phyloP scores from a whole-genome alignment of 148 eudicot genomes.

The Spergularia bocconei region DNA sequence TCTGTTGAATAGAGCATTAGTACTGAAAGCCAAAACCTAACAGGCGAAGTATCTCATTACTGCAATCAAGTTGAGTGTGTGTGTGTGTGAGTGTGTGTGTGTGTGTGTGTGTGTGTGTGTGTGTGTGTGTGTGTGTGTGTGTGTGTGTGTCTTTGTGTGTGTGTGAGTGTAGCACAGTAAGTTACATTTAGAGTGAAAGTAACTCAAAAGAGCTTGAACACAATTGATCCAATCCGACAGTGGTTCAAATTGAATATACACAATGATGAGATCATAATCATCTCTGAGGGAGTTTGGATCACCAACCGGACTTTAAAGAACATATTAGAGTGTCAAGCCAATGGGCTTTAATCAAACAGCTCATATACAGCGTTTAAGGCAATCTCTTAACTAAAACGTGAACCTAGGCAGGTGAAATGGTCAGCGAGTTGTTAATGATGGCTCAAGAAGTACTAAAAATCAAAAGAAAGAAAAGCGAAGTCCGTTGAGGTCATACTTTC shows the following conservation, averaged over 20 bases:
- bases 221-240: background rate
- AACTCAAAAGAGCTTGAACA: background rate
- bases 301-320: background rate
- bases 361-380: background rate
- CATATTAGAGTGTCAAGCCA: background rate
- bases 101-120: background rate
- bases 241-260: background rate
- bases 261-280: background rate
- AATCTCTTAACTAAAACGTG: background rate
- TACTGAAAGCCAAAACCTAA: background rate
- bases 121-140: background rate
- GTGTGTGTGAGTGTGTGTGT: background rate
- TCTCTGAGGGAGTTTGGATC: background rate
- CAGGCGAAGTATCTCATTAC: background rate
- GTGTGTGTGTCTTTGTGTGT: background rate
- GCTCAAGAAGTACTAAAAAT: too few relatives aligned
- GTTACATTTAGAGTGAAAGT: too few relatives aligned
- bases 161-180: background rate
- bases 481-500: too few relatives aligned
- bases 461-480: too few relatives aligned
- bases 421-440: too few relatives aligned
- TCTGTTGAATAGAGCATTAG: constrained; percentile 40
- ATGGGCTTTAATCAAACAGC: background rate
- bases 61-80: background rate
- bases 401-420: background rate